phyloP scores from a whole-genome alignment of 768 basidiomycete species.

The Suillus cothurnatus region DNA sequence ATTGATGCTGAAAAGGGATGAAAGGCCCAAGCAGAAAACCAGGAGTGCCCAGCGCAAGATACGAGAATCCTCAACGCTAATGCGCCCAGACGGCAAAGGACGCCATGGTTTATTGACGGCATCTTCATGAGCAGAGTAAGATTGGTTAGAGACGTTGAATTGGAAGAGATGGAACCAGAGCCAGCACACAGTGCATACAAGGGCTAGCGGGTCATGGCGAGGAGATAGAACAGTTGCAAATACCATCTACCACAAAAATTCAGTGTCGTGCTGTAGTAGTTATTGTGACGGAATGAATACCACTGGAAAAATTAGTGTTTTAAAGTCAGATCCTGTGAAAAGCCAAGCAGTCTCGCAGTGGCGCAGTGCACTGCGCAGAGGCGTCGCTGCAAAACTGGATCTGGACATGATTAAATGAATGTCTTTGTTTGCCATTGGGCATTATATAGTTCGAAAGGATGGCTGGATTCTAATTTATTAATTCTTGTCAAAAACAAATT shows the following conservation, averaged over 20 bases:
- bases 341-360: conserved; percentile 33
- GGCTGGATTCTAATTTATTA: too few species aligned
- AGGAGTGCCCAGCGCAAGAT: too few species aligned
- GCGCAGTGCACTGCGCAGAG: background rate
- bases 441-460: background rate
- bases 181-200: conserved; percentile 20
- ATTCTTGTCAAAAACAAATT: too few species aligned
- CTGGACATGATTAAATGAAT: background rate
- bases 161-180: conserved; percentile 37
- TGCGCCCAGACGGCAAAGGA: too few species aligned
- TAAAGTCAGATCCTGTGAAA: conserved; percentile 38
- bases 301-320: conserved; percentile 37
- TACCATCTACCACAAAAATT: background rate
- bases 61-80: too few species aligned
- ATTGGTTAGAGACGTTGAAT: conserved; percentile 37
- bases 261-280: background rate
- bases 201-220: background rate
- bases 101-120: conserved; percentile 32
- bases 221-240: conserved; percentile 1
- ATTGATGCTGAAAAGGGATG: too few species aligned
- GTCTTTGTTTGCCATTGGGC: background rate
- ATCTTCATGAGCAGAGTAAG: conserved; percentile 31
- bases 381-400: background rate
- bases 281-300: conserved; percentile 20
- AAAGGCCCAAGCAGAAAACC: too few species aligned